A percentile compares a stretch with the other conserved stretches of the same genome.
Evolutionary conservation across 441 rosid species (phyloP).

Genomic region (Croton laevigatus): DNA sequence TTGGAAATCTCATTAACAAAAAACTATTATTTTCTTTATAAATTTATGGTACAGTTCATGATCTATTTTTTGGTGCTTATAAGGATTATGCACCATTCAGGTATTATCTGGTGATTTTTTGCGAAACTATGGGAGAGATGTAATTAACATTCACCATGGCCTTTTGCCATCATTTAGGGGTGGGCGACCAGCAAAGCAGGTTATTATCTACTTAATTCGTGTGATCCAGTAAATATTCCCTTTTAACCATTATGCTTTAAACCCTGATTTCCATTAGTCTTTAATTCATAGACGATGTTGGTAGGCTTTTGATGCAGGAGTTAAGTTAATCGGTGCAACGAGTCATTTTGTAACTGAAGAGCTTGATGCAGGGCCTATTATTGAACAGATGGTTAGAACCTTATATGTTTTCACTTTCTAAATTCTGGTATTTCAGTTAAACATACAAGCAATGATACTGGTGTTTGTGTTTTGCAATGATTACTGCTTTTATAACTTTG

Average conservation of each 20-base stretch:
- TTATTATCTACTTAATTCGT: constrained; percentile 23
- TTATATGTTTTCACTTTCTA: not conserved
- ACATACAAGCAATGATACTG: not conserved
- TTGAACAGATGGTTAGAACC: constrained; percentile 76
- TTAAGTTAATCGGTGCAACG: constrained; percentile 93
- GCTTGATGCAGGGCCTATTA: constrained; percentile 92
- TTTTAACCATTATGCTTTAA: constrained; percentile 1
- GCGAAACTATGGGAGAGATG: constrained; percentile 74
- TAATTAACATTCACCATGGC: constrained; percentile 96
- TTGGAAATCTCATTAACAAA: not conserved
- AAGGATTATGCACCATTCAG: constrained; percentile 35
- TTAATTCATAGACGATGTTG: constrained; percentile 26
- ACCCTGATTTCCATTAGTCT: not conserved
- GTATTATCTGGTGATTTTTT: constrained; percentile 70
- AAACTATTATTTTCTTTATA: not conserved
- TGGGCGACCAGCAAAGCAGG: constrained; percentile 80
- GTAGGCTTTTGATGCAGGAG: constrained; percentile 98
- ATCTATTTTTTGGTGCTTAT: not conserved
- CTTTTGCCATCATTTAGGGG: constrained; percentile 97
- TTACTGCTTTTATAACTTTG: not conserved
- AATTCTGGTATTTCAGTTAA: constrained; percentile 13
- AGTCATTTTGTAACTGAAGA: constrained; percentile 86
- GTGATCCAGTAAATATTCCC: constrained; percentile 11
- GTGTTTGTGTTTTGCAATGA: constrained; percentile 8
- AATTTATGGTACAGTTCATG: too few species aligned